Evolutionary conservation across 495 filamentous ascomycete species (phyloP), one percentile per base, ranked within the genome.

Genomic region (Penicillium silybi): DNA sequence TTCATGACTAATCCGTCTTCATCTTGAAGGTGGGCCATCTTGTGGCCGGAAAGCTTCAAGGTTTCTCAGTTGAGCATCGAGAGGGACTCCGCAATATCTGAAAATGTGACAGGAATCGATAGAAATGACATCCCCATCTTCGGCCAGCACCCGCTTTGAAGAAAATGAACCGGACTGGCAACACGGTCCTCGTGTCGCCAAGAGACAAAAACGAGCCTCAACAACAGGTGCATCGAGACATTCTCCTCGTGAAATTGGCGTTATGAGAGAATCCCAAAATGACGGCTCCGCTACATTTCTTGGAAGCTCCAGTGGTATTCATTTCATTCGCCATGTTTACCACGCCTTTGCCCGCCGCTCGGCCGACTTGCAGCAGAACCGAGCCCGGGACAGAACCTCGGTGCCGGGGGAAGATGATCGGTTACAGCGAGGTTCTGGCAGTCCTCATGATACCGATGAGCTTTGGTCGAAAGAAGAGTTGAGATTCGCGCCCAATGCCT

Each of bases 231-330:
- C 54, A 7, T 52, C 57, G 19, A 41, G 48, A 37, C 59, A 57
- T 10, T 66, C 65, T 35, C 65, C 61, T 29, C 71, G 69, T 38
- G 71, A 74, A 38, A 58, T 72, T 42, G 71, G 70, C 19, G 60
- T 68, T 27, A 74, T 74, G 70, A 63, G 70, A 44, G 70, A 71
- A 44, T 58, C 65, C 22, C 60, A 56, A 18, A 61, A 61, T 34
- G 53, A 72, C 26, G 62, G 63, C 1, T 71, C 69, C 17, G 69
- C 69, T 18, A 71, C 58, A 7, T 76, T 76, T 41, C 54, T 78
- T 23, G 76, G 76, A 18, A 78, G 75, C 44, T 75, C 68, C n/a
- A 78, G 75, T 47, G 76, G 76, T 2, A 77, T 79, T 15, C 67
- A 77, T 45, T 76, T 79, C 41, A 71, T 78, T 34, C 69, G 71